Percentiles rank a stretch among this genome's conserved stretches.
Conservation (phyloP, 495 filamentous ascomycete species). For the Cercophora scortea region DNA sequence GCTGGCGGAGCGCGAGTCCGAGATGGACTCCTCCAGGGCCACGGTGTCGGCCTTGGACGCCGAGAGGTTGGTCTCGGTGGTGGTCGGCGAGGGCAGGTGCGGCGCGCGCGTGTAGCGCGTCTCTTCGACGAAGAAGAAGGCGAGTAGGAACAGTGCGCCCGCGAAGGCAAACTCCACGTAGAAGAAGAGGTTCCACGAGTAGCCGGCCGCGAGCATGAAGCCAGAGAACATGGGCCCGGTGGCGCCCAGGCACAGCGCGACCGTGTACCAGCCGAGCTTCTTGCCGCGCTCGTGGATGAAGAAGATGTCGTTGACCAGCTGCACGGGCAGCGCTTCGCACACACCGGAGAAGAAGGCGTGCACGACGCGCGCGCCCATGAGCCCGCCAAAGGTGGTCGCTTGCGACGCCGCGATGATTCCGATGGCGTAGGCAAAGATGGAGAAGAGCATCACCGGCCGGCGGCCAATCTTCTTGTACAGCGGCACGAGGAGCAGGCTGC, state of each 20-base stretch:
- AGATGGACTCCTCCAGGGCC: background rate
- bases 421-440: slow-evolving; percentile 42
- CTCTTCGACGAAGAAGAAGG: slow-evolving; percentile 57
- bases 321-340: slow-evolving; percentile 56
- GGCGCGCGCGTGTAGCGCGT: slow-evolving; percentile 36
- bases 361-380: slow-evolving; percentile 50
- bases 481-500: slow-evolving; percentile 49
- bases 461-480: slow-evolving; percentile 54
- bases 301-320: slow-evolving; percentile 61
- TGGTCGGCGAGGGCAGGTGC: slow-evolving; percentile 23
- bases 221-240: slow-evolving; percentile 53
- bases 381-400: slow-evolving; percentile 38
- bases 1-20: slow-evolving; percentile 9
- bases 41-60: background rate
- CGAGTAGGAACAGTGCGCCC: slow-evolving; percentile 43
- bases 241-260: slow-evolving; percentile 52
- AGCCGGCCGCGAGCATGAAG: slow-evolving; percentile 56
- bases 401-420: slow-evolving; percentile 51
- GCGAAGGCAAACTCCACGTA: slow-evolving; percentile 57
- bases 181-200: slow-evolving; percentile 58
- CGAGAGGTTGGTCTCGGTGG: background rate
- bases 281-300: slow-evolving; percentile 55
- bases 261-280: slow-evolving; percentile 52
- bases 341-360: slow-evolving; percentile 51
- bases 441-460: slow-evolving; percentile 51